A percentile compares a stretch with the other conserved stretches of the same genome.
Evolutionary conservation across 129 eudicot genomes (phyloP).

Genomic region (Pseudognaphalium luteoalbum): DNA sequence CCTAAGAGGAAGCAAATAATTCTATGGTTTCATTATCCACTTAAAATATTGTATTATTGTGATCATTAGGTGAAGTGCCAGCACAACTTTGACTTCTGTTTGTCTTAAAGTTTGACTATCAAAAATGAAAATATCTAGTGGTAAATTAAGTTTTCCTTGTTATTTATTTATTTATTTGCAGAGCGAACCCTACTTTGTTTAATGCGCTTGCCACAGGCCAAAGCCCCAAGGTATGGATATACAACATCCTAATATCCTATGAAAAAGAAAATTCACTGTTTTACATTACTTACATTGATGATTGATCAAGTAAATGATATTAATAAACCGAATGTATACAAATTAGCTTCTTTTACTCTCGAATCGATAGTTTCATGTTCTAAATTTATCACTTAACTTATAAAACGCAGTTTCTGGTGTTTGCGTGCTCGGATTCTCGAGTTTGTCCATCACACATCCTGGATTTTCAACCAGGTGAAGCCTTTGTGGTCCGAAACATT

Average conservation of each 20-base stretch:
- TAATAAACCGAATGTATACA: background rate
- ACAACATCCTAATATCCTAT: no score
- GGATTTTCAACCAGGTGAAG: constrained; percentile 89
- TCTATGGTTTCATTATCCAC: constrained; percentile 8
- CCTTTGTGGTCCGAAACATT: constrained; percentile 76
- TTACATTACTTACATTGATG: no score
- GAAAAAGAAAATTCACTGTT: no score
- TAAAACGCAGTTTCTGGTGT: constrained; percentile 67
- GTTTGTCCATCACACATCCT: constrained; percentile 90
- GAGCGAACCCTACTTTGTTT: constrained; percentile 64
- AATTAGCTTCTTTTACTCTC: background rate
- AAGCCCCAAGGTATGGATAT: constrained; percentile 92
- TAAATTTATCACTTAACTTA: background rate
- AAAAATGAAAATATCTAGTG: no score
- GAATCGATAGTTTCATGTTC: background rate
- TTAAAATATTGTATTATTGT: background rate
- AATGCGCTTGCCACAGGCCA: constrained; percentile 73
- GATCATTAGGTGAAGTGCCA: background rate
- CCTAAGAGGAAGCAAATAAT: constrained; percentile 23
- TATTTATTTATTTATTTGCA: constrained; percentile 25
- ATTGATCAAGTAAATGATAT: background rate
- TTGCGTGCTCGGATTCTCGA: constrained; percentile 90
- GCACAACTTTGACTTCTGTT: background rate
- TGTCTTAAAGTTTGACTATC: constrained; percentile 17
- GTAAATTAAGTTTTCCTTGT: background rate